Percentiles rank a stretch among this genome's conserved stretches.
Evolutionary conservation across 2,329 filamentous ascomycete species (phyloP).

Genomic region (Amauroascus verrucosus): DNA sequence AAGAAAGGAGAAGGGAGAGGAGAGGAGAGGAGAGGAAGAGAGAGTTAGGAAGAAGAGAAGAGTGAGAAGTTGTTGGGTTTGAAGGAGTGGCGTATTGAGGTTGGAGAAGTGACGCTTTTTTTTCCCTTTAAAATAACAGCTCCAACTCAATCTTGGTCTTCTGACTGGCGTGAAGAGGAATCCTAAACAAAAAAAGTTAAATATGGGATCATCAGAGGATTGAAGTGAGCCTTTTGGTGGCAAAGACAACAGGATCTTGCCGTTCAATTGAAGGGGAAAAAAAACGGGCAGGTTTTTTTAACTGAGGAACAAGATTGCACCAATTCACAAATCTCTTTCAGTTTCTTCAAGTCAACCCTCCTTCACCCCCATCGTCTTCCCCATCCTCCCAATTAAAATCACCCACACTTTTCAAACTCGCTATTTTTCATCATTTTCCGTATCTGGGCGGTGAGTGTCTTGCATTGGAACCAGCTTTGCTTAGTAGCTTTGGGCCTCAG

Average conservation of each 20-base stretch:
- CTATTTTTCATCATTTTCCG: background rate
- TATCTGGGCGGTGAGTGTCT: slow-evolving; percentile 9
- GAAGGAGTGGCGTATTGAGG: slow-evolving; percentile 9
- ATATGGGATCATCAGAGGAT: slow-evolving; percentile 4
- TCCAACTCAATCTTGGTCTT: slow-evolving; percentile 12
- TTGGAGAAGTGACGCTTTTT: no score
- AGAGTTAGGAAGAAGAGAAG: background rate
- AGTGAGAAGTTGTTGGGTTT: background rate
- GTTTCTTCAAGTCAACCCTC: background rate
- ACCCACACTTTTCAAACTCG: background rate
- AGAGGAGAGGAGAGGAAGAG: slow-evolving; percentile 14
- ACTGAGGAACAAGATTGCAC: background rate
- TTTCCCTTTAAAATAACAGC: slow-evolving; percentile 4
- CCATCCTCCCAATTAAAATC: background rate
- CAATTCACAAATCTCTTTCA: background rate
- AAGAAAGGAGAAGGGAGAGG: slow-evolving; percentile 7
- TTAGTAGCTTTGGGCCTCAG: background rate
- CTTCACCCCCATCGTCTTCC: background rate
- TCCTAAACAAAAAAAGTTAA: slow-evolving; percentile 10
- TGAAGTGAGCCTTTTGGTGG: background rate
- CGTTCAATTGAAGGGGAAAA: background rate
- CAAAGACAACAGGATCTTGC: background rate
- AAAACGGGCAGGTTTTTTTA: background rate
- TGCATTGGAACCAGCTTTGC: slow-evolving; percentile 6
- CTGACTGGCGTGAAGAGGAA: slow-evolving; percentile 14